Percentiles rank a stretch among this genome's conserved stretches.
Evolutionary conservation across 805 yeast species (phyloP).

Genomic region (Candida koratica): DNA sequence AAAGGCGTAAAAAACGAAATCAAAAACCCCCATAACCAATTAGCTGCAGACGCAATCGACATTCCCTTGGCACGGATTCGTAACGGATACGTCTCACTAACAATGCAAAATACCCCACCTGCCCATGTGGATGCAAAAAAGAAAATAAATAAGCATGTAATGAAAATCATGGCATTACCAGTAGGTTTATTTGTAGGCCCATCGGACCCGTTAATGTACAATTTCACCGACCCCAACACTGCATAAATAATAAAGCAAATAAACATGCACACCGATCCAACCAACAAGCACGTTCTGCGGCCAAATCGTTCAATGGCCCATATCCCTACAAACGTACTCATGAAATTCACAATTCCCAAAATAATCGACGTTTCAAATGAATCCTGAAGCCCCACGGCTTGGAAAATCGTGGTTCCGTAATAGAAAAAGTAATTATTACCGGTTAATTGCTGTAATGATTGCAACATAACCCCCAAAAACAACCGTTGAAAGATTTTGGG

Average conservation of each 20-base stretch:
- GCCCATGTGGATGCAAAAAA: conserved; percentile 74
- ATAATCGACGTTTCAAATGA: conserved; percentile 53
- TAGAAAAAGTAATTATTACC: conserved; percentile 63
- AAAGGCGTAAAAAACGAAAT: conserved; percentile 66
- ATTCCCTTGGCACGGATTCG: conserved; percentile 59
- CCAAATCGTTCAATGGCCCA: conserved; percentile 49
- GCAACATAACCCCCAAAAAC: conserved; percentile 53
- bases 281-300: conserved; percentile 42
- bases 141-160: conserved; percentile 60
- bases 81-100: conserved; percentile 65
- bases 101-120: conserved; percentile 61
- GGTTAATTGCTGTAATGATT: conserved; percentile 54
- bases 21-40: conserved; percentile 61
- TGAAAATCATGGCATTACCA: conserved; percentile 58
- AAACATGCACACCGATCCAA: conserved; percentile 46
- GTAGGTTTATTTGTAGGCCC: conserved; percentile 43
- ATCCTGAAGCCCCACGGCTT: conserved; percentile 46
- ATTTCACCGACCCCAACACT: conserved; percentile 52
- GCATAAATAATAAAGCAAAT: conserved; percentile 58
- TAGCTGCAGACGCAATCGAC: conserved; percentile 61
- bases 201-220: conserved; percentile 39
- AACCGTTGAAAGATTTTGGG: conserved; percentile 60
- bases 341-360: conserved; percentile 53
- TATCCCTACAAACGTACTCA: conserved; percentile 51
- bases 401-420: conserved; percentile 54